Evolutionary conservation across 73 alveolate species (phyloP).

Genomic region (Tetrahymena thermophila): DNA sequence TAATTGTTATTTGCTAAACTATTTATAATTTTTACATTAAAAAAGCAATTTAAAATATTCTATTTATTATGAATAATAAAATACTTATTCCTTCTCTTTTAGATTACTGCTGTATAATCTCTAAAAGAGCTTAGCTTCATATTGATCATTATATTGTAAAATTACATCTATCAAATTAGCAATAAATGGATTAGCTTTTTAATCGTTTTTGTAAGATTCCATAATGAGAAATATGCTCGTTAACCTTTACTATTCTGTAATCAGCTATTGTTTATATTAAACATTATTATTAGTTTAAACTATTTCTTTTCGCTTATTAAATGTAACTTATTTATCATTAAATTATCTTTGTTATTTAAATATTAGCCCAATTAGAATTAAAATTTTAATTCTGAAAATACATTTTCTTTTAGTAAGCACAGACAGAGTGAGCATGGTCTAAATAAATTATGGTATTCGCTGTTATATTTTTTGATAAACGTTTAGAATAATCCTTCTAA

Average conservation of each 20-base stretch:
- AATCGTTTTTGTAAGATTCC: not conserved
- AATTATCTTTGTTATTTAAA: not conserved
- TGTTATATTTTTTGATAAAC: not conserved
- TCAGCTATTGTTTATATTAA: not conserved
- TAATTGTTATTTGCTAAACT: not conserved
- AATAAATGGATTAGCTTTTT: not conserved
- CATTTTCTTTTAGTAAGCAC: not conserved
- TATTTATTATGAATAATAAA: not conserved
- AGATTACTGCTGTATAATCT: not conserved
- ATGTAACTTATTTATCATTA: not conserved
- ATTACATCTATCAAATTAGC: not conserved
- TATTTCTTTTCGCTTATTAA: not conserved
- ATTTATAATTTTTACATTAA: not conserved
- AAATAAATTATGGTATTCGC: not conserved
- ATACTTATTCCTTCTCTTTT: not conserved
- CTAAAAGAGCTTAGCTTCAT: not conserved
- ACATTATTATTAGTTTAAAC: not conserved
- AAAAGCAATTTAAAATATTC: not conserved
- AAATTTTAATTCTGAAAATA: not conserved
- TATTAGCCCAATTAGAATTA: not conserved
- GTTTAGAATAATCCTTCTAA: not conserved
- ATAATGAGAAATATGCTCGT: not conserved
- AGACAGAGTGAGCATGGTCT: conserved; percentile 1
- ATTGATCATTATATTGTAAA: not conserved
- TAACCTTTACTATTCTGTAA: not conserved